phyloP scores from a whole-genome alignment of 306 rosid species.

The Clitoria ternatea region DNA sequence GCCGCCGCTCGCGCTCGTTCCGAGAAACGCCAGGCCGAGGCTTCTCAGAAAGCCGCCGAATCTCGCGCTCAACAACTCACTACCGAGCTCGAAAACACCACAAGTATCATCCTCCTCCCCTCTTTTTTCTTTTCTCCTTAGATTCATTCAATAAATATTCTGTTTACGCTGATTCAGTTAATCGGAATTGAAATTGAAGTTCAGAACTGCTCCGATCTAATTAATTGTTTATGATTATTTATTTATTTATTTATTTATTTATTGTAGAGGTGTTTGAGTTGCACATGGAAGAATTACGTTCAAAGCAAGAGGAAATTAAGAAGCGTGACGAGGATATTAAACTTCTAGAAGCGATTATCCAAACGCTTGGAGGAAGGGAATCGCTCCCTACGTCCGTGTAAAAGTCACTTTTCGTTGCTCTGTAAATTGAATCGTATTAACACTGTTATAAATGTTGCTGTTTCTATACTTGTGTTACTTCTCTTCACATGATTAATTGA shows the following conservation, averaged over 20 bases:
- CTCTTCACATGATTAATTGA: background rate
- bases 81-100: constrained; percentile 90
- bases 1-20: constrained; percentile 91
- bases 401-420: background rate
- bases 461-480: background rate
- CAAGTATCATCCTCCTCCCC: constrained; percentile 40
- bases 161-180: background rate
- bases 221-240: background rate
- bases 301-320: constrained; percentile 71
- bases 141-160: too few species aligned
- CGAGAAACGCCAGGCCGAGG: constrained; percentile 85
- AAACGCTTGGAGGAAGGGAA: constrained; percentile 75
- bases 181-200: background rate
- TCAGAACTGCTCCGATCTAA: background rate
- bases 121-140: background rate
- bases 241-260: too few species aligned
- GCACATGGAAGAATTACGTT: constrained; percentile 93
- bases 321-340: constrained; percentile 89
- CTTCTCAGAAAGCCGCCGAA: constrained; percentile 81
- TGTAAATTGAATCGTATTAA: constrained; percentile 31
- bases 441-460: background rate
- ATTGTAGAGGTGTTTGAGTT: constrained; percentile 79
- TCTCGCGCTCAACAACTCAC: constrained; percentile 68
- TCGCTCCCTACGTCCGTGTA: constrained; percentile 30
- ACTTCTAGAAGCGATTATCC: constrained; percentile 79